Evolutionary conservation across 768 basidiomycete genomes (phyloP), one percentile per base, ranked within the genome.

Genomic region (Aureoboletus auriporus): DNA sequence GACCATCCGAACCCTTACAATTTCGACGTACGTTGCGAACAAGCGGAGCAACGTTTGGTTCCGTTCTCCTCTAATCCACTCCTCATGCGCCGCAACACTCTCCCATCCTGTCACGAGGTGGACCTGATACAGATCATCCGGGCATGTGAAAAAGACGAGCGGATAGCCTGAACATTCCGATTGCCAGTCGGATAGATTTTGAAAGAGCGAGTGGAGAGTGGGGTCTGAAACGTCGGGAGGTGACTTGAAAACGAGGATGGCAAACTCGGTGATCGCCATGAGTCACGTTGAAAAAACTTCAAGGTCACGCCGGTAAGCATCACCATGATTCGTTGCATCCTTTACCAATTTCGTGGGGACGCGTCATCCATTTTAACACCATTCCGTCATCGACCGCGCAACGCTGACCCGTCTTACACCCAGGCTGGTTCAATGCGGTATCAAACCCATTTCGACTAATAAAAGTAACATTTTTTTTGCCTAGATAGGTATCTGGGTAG

Each of bases 251-350:
- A 58, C 59, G 38, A 78, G 60, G 43, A 59, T 67, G 17, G 68
- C 70, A 29, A 74, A 65, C 61, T 78, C 76, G 31, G 72, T 75
- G 49, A 78, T 65, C 8, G 75, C 52, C 75, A 77, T 75, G 41
- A 11, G 31, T 30, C 5, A 4, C 7, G 26, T 8, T 16, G 38
- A 23, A 23, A 23, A 23, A 23, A 23, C 20, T 23, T 23, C 31
- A 10, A 10, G 31, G 31, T 33, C 9, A 33, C 10, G 4, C 9
- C 10, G 31, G 30, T 6, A 4, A 13, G 31, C 7, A 10, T 10
- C 9, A 33, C 10, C 31, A 10, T 33, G 31, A 10, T 9, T 33
- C 31, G 31, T 33, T 1, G 4, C 31, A 13, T 33, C 31, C 31
- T 10, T 33, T 33, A 33, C 10, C 2, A 33, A 10, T 33, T 9